Evolutionary conservation across 2,329 filamentous ascomycete species (phyloP).

Genomic region (Colletotrichum sublineola): DNA sequence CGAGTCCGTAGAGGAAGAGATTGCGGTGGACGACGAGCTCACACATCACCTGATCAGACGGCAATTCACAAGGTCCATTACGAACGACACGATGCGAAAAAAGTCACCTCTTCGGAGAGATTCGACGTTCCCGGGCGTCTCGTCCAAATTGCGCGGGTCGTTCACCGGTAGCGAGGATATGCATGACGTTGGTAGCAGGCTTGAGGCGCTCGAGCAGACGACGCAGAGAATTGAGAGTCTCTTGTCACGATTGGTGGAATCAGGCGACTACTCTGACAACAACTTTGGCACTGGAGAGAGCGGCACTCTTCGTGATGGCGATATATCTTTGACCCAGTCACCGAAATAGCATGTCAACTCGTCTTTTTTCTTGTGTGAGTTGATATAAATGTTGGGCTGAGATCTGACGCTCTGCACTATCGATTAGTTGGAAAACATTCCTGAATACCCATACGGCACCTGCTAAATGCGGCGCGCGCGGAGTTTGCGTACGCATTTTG

Average conservation of each 20-base stretch:
- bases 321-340: conserved; percentile 49
- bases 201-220: conserved; percentile 65
- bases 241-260: conserved; percentile 53
- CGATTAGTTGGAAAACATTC: background rate
- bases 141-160: conserved; percentile 64
- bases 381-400: background rate
- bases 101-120: conserved; percentile 63
- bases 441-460: background rate
- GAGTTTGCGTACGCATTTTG: background rate
- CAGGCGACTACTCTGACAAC: conserved; percentile 47
- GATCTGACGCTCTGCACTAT: background rate
- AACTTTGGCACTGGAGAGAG: conserved; percentile 46
- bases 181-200: conserved; percentile 58
- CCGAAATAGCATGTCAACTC: conserved; percentile 44
- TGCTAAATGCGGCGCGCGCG: background rate
- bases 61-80: conserved; percentile 65
- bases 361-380: too few relatives aligned
- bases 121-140: conserved; percentile 68
- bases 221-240: conserved; percentile 64
- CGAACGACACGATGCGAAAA: conserved; percentile 50
- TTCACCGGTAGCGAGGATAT: conserved; percentile 62
- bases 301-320: conserved; percentile 48
- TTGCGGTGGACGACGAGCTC: conserved; percentile 70
- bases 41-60: conserved; percentile 70
- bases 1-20: conserved; percentile 68